These are phyloP conservation scores for Andrographis paniculata DNA, from an alignment of 305 asterid genomes.

Conservation along the genomic window DNA sequence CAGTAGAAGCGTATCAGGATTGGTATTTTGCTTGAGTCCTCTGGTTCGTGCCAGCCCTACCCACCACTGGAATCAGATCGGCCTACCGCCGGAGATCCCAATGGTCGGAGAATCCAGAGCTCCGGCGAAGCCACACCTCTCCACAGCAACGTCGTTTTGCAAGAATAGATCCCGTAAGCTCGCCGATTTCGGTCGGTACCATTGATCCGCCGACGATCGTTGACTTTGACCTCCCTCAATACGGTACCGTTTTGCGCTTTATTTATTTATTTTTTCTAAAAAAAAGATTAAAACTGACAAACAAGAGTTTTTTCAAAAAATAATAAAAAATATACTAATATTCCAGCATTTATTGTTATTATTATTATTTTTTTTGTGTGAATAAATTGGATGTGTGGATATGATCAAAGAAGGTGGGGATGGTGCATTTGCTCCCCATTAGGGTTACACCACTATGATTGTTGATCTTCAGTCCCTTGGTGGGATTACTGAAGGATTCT, in stretches of 20 bases:
- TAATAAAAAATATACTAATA: background rate
- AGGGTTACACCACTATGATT: background rate
- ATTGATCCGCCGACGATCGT: constrained; percentile 19
- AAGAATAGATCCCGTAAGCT: constrained; percentile 56
- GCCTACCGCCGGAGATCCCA: constrained; percentile 26
- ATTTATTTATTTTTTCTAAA: too few relatives aligned
- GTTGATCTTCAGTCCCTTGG: background rate
- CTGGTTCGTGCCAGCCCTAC: constrained; percentile 49
- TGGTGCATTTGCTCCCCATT: constrained; percentile 6
- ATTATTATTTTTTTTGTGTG: background rate
- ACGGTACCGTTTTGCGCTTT: background rate
- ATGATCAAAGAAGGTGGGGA: background rate
- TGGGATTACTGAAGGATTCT: background rate
- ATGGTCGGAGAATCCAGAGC: constrained; percentile 31
- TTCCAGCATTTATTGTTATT: background rate
- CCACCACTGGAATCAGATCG: constrained; percentile 37
- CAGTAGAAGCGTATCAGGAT: constrained; percentile 26
- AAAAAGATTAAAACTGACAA: too few relatives aligned
- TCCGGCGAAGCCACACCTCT: constrained; percentile 21
- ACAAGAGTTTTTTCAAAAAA: background rate
- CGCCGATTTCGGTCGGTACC: constrained; percentile 49
- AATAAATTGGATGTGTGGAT: background rate
- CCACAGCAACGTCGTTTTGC: constrained; percentile 26
- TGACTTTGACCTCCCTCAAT: constrained; percentile 30
- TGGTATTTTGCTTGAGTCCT: constrained; percentile 50